phyloP scores from a whole-genome alignment of 2,329 filamentous ascomycete species.

The Cladosporium velox region DNA sequence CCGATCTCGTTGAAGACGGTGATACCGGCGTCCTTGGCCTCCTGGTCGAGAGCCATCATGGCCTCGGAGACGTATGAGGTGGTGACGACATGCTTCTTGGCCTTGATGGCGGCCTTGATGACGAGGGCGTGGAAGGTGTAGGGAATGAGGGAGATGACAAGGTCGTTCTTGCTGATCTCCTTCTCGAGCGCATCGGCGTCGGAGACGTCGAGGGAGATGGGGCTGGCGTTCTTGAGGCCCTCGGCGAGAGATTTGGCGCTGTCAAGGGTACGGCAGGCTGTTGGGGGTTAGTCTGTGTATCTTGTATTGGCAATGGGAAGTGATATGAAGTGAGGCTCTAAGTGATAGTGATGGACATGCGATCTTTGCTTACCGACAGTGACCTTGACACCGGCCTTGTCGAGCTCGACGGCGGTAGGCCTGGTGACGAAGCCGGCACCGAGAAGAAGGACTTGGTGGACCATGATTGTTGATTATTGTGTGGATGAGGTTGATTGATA shows the following conservation, averaged over 20 bases:
- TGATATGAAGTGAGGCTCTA: background rate
- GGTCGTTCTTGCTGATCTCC: constrained; percentile 69
- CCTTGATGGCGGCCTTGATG: constrained; percentile 88
- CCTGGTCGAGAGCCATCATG: constrained; percentile 83
- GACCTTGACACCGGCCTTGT: constrained; percentile 58
- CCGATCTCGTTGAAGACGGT: constrained; percentile 98
- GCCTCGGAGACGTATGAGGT: constrained; percentile 90
- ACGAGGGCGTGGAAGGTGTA: constrained; percentile 87
- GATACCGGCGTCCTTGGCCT: constrained; percentile 86
- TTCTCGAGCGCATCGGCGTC: constrained; percentile 75
- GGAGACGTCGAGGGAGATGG: constrained; percentile 83
- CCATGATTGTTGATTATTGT: constrained; percentile 1
- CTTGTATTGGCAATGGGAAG: background rate
- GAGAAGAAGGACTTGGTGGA: constrained; percentile 49
- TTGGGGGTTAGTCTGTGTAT: background rate
- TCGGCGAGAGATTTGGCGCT: constrained; percentile 72
- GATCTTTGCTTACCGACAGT: constrained; percentile 52
- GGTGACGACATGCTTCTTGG: constrained; percentile 95
- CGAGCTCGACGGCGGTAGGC: constrained; percentile 61
- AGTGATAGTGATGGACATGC: background rate
- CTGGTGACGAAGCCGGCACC: constrained; percentile 57
- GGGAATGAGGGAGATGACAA: constrained; percentile 69
- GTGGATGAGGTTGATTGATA: constrained; percentile 10
- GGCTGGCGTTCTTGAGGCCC: constrained; percentile 69
- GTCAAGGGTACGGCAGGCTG: constrained; percentile 80